Base-by-base conservation (phyloP, 1,139 yeast species). In the Kazachstania sp. region DNA sequence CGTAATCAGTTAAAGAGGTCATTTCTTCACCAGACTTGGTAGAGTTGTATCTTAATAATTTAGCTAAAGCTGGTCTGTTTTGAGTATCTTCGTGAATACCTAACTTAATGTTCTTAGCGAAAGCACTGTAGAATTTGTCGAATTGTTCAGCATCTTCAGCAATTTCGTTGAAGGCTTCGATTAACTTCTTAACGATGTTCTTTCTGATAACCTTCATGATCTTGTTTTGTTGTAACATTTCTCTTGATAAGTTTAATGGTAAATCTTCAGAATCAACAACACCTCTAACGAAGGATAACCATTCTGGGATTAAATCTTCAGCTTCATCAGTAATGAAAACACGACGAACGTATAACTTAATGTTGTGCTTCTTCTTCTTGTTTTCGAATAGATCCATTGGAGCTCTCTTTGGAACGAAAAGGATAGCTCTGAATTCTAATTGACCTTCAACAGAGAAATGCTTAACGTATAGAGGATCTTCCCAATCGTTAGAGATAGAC, bases 381-480 rank as follows among this genome's bases (percentile, higher is more conserved):
- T 77, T 70, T 79, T 94, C 98, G 68, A 94, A 94, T 70, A 95
- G 79, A 70, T 94, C 98, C 68, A 92, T 87, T 72, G 99, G 98
- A 64, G 99, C 97, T 78, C 98, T 88, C 80, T 86, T 88, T 73
- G 99, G 99, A 73, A 94, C 81, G 70, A 87, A 94, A 66, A 94
- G 79, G 68, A 94, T 92, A 56, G 98, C 97, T 78, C 86, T 88
- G 82, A 94, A 94, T 77, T 94, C 99, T 67, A 94, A 83, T 78
- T 94, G 98, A 81, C 99, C 99, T 78, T 94, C 99, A 69, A 94
- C 99, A 48, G 97, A 87, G 78, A 94, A 94, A 77, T 94, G 99
- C 82, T 94, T 94, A 63, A 92, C 97, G 59, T 97, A 97, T 71
- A 92, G 82, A 74, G 97, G 99, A 71, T 92, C 98, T 78, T 92